Conservation (phyloP, 805 yeast species). For the Sungouiozyma ichnusensis region DNA sequence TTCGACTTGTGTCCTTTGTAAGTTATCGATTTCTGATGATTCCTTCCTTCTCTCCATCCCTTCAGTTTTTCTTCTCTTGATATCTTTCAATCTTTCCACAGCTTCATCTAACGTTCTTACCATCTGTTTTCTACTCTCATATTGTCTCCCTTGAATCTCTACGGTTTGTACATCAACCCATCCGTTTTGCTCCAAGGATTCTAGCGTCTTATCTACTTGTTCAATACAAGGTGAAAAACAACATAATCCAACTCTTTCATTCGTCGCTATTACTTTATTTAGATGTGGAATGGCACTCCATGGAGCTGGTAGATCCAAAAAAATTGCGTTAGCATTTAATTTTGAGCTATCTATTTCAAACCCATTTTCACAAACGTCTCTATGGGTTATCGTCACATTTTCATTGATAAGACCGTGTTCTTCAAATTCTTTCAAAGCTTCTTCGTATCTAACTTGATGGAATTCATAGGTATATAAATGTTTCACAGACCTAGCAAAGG, state of each 20-base stretch:
- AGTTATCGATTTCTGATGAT: constrained; percentile 8
- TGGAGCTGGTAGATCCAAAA: constrained; percentile 91
- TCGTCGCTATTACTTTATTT: constrained; percentile 42
- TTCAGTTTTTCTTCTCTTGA: constrained; percentile 57
- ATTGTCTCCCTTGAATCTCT: constrained; percentile 72
- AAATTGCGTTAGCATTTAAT: constrained; percentile 62
- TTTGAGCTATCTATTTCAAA: constrained; percentile 39
- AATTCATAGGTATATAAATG: constrained; percentile 78
- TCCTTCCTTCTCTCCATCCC: constrained; percentile 47
- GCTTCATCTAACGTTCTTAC: constrained; percentile 73
- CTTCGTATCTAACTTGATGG: constrained; percentile 71
- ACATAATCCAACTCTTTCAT: constrained; percentile 59
- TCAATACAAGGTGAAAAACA: constrained; percentile 98
- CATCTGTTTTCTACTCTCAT: constrained; percentile 90
- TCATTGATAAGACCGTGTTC: constrained; percentile 50
- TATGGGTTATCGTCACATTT: constrained; percentile 63
- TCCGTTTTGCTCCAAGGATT: constrained; percentile 59
- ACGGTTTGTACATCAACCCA: constrained; percentile 89
- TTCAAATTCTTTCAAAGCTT: constrained; percentile 68
- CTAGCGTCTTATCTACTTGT: constrained; percentile 83
- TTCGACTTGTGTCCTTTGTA: constrained; percentile 14
- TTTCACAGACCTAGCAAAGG: constrained; percentile 80
- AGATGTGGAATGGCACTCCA: constrained; percentile 89
- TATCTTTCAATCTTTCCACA: constrained; percentile 65
- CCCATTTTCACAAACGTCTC: constrained; percentile 89